phyloP scores from a whole-genome alignment of 352 stramenopile genomes.

The Phytophthora brassicae region DNA sequence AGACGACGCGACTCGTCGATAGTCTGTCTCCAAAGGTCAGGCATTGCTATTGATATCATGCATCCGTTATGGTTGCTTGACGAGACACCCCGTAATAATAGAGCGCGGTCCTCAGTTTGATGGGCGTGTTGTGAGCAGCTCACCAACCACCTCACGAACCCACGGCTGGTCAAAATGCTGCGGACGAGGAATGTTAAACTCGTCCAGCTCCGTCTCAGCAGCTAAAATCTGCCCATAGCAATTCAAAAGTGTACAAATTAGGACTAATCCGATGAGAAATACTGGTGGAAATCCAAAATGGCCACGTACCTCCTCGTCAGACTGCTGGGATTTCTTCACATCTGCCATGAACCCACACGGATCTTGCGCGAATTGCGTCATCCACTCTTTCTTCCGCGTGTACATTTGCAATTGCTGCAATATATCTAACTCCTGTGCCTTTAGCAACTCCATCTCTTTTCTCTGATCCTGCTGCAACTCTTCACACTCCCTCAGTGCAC shows the following conservation, averaged over 20 bases:
- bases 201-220: constrained; percentile 60
- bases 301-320: constrained; percentile 53
- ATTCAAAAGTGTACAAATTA: not conserved
- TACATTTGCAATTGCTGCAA: constrained; percentile 50
- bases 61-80: constrained; percentile 21
- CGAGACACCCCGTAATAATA: constrained; percentile 7
- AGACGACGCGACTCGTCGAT: constrained; percentile 13
- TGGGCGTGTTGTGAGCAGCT: constrained; percentile 30
- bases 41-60: constrained; percentile 38
- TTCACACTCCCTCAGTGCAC: constrained; percentile 51
- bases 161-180: constrained; percentile 74
- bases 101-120: constrained; percentile 25
- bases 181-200: constrained; percentile 54
- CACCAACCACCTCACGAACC: constrained; percentile 48
- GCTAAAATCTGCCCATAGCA: constrained; percentile 38
- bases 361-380: constrained; percentile 65
- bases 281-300: not conserved
- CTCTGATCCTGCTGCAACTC: constrained; percentile 69
- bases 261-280: not conserved
- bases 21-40: constrained; percentile 22
- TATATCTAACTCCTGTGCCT: constrained; percentile 59
- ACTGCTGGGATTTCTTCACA: constrained; percentile 56
- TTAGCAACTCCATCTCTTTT: constrained; percentile 60
- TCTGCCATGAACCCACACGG: constrained; percentile 67
- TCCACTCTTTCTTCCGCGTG: constrained; percentile 65